Conservation (phyloP, 2,329 filamentous ascomycete genomes). For the Arthrinium phaeospermum region DNA sequence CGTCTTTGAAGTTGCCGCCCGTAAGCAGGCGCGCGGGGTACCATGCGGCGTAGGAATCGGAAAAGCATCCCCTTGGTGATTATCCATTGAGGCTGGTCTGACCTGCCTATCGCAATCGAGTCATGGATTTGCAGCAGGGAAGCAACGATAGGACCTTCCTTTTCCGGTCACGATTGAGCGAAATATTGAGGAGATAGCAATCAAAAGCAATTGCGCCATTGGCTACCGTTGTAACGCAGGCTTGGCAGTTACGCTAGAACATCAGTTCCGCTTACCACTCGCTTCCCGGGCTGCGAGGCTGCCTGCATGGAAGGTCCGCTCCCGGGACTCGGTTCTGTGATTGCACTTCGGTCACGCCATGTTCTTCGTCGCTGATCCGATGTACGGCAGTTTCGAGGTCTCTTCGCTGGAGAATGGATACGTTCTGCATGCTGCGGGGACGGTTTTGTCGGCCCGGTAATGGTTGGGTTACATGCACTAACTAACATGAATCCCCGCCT, state of each 20-base stretch:
- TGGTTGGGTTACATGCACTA: background rate
- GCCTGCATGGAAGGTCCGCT: background rate
- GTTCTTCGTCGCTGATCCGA: background rate
- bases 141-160: background rate
- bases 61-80: constrained; percentile 1
- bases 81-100: background rate
- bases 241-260: constrained; percentile 4
- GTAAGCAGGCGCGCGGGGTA: background rate
- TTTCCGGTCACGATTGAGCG: background rate
- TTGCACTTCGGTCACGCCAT: background rate
- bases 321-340: background rate
- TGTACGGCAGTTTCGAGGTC: background rate
- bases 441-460: constrained; percentile 1
- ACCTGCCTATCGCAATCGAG: constrained; percentile 8
- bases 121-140: constrained; percentile 1
- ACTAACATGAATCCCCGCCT: background rate
- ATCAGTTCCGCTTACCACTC: background rate
- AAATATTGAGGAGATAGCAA: background rate
- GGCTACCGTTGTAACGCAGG: background rate
- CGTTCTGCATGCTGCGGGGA: background rate
- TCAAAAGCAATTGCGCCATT: constrained; percentile 1
- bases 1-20: constrained; percentile 5
- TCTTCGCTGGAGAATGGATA: background rate
- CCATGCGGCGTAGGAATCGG: background rate
- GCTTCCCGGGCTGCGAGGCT: background rate